Evolutionary conservation across 805 yeast genomes (phyloP), one percentile per base, ranked within the genome.

Genomic region (Naumovozyma castellii): DNA sequence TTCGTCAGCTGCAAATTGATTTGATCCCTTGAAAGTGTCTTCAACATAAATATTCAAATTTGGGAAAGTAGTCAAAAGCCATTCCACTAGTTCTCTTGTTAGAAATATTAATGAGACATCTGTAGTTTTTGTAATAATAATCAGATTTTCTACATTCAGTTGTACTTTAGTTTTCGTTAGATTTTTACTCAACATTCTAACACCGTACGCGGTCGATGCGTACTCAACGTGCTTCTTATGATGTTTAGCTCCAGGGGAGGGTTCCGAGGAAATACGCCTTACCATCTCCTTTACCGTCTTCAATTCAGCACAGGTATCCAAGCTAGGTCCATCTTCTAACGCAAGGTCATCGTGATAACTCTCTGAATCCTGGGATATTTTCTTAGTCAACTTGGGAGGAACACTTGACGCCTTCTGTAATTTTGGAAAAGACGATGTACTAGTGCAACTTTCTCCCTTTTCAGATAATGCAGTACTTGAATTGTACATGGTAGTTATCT

Each of bases 121-220:
- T 40, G 90, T 69, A 5, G 35, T 90, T 57, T 85, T 85, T 15
- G 94, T 84, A 14, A 85, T 84, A 3, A 85, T 73, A 72, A 85
- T 71, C 15, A 85, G 75, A n/a, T 81, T 74, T 35, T 72, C 71
- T 9, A 82, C 75, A 40, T 80, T 78, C 19, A 84, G 58, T 49
- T 76, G 76, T 31, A 84, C 75, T 2, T 83, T 79, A 5, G 86
- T 83, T 49, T 75, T 73, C 38, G 79, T 70, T 33, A 82, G 60
- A 58, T 79, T 78, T 45, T 77, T 78, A n/a, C 84, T 81, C 42
- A 84, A 65, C 67, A 79, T 71, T 37, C 92, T 68, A 9, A 84
- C 87, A 2, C 87, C 87, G 54, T 82, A 82, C 5, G 88, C 92
- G 8, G 90, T 81, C 47, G 83, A 82, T 1, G 88, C 84, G 49